A percentile compares a stretch with the other conserved stretches of the same genome.
Evolutionary conservation across 768 basidiomycete genomes (phyloP).

Genomic region (Tylopilus intermedius): DNA sequence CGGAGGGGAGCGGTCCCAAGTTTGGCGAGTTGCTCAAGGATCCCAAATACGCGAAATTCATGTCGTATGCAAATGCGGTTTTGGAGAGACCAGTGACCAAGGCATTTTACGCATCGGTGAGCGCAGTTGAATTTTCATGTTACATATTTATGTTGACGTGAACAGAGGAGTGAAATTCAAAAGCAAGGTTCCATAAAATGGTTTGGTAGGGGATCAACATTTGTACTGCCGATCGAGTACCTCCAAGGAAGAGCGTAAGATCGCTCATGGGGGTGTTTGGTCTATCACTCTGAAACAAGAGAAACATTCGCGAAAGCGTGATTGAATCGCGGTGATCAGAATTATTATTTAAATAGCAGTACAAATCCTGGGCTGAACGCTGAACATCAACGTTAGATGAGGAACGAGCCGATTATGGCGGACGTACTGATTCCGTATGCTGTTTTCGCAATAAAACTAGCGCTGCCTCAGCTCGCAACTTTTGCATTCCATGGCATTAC

Average conservation of each 20-base stretch:
- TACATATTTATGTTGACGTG: not conserved
- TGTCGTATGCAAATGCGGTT: slow-evolving; percentile 44
- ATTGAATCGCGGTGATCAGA: no score
- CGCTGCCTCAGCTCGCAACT: no score
- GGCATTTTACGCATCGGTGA: slow-evolving; percentile 46
- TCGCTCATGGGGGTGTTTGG: no score
- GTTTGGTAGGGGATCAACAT: not conserved
- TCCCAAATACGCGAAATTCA: slow-evolving; percentile 43
- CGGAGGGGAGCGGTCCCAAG: slow-evolving; percentile 43
- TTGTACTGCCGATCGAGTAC: not conserved
- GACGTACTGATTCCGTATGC: no score
- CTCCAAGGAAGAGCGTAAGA: not conserved
- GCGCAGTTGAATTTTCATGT: slow-evolving; percentile 11
- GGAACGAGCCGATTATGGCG: no score
- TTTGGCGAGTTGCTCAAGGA: slow-evolving; percentile 37
- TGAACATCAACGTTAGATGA: no score
- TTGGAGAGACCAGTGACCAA: slow-evolving; percentile 48
- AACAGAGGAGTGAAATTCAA: not conserved
- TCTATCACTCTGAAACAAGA: no score
- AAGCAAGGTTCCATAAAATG: not conserved
- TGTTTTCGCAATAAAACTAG: no score
- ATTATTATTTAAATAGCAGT: no score
- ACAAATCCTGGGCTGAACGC: no score
- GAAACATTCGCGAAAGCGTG: no score
- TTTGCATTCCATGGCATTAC: no score